A percentile compares a stretch with the other conserved stretches of the same genome.
Conservation (phyloP, 2,329 filamentous ascomycete species). For the Teratosphaeria gauchensis region DNA sequence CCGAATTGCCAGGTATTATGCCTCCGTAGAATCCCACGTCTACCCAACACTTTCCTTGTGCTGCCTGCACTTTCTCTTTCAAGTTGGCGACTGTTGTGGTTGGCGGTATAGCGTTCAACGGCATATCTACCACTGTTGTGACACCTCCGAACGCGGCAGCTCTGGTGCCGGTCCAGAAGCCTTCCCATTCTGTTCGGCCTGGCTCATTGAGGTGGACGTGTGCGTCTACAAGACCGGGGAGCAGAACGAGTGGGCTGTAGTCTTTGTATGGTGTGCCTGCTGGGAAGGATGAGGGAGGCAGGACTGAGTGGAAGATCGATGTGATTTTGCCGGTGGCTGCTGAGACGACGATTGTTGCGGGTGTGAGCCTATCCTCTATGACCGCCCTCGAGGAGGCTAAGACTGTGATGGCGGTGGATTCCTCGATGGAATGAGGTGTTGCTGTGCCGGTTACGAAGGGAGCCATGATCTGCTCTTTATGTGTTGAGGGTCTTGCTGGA, state of each 20-base stretch:
- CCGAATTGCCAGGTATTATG: constrained; percentile 78
- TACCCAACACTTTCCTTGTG: constrained; percentile 85
- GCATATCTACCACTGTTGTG: constrained; percentile 96
- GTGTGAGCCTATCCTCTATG: constrained; percentile 63
- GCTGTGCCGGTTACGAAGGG: constrained; percentile 21
- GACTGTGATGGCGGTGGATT: constrained; percentile 48
- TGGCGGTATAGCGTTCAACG: constrained; percentile 89
- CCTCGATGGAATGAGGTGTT: constrained; percentile 13
- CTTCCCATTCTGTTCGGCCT: constrained; percentile 95
- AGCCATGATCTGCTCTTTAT: constrained; percentile 14
- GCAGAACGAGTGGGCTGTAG: constrained; percentile 72
- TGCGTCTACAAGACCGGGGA: constrained; percentile 89
- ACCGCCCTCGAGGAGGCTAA: constrained; percentile 78
- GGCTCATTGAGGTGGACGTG: constrained; percentile 98
- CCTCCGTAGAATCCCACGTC: constrained; percentile 98
- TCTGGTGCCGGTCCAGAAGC: constrained; percentile 87
- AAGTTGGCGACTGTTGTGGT: constrained; percentile 81
- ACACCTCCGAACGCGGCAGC: constrained; percentile 93
- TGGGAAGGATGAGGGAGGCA: constrained; percentile 69
- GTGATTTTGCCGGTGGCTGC: constrained; percentile 73
- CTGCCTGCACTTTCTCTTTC: constrained; percentile 75
- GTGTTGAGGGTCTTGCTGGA: background rate
- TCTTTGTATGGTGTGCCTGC: constrained; percentile 64
- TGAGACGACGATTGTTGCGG: constrained; percentile 76
- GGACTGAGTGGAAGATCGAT: constrained; percentile 60